Base-by-base conservation (phyloP, 2,329 filamentous ascomycete species). In the Fusarium subglutinans region DNA sequence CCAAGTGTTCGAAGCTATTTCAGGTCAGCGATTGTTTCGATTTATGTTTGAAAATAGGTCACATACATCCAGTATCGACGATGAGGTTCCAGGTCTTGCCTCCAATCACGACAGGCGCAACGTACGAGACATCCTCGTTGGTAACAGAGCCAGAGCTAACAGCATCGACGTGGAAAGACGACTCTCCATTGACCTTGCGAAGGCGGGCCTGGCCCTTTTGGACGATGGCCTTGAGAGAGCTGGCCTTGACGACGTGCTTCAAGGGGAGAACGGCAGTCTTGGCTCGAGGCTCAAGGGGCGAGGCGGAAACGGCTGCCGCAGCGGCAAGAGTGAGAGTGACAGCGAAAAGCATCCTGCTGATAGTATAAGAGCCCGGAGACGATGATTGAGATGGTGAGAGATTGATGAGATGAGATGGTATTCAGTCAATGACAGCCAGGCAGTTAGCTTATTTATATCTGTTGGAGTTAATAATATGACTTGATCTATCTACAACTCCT, bases 1-100 rank as follows among this genome's bases (percentile, higher is more conserved):
- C 57, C 57, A 60, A 18, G 57, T 60, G 15, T 60, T 60, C 6
- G 57, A 60, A 14, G 57, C 56, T 59, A 24, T 20, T 3, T 14
- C 6, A 45, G 4, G 22, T 57, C 8, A 58, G 4, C 3, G 0
- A 2, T 0, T 13, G 11, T 9, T n/a, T 33, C 8, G 0, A 18
- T 4, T 2, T 8, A 30, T 12, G 5, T 13, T 6, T 2, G 8
- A 3, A 20, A 2, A 17, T 12, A 12, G 22, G 9, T n/a, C 0
- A 37, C 41, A 2, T 37, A 58, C 41, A 58, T 38, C 43, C 43
- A 30, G 56, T 59, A 18, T 59, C 56, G 9, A 51, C 56, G 20
- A 59, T 59, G 3, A 59, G 43, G 5, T 51, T 12, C 56, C 56
- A 59, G 15, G 56, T 51, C 3, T 38, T 50, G 13, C 41, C 56